Conservation (phyloP, 2,329 filamentous ascomycete genomes). For the Hypoxylon sp. region DNA sequence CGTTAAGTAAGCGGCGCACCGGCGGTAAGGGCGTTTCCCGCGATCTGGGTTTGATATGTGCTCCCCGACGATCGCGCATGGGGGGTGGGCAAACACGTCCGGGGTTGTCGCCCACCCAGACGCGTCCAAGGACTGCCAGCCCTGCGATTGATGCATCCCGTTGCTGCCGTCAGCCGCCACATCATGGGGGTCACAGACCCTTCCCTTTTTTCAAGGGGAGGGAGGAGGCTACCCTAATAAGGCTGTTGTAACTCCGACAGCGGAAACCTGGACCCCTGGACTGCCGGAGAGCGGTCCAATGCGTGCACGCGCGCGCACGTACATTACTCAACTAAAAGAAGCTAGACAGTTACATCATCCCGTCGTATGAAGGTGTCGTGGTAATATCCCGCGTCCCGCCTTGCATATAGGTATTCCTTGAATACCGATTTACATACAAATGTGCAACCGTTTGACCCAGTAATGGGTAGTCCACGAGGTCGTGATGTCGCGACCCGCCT, state of each 20-base stretch:
- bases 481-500: conserved; percentile 33
- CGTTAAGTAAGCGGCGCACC: conserved; percentile 27
- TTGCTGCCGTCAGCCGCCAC: conserved; percentile 44
- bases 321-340: conserved; percentile 25
- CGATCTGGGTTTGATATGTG: conserved; percentile 49
- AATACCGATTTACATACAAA: conserved; percentile 32
- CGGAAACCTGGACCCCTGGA: conserved; percentile 33
- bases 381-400: conserved; percentile 45
- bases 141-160: conserved; percentile 35
- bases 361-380: conserved; percentile 35
- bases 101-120: conserved; percentile 42
- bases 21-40: too few species aligned
- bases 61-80: conserved; percentile 49
- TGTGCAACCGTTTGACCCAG: conserved; percentile 31
- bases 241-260: conserved; percentile 41
- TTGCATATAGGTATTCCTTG: conserved; percentile 31
- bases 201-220: background rate
- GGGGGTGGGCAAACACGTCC: conserved; percentile 42
- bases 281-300: conserved; percentile 38
- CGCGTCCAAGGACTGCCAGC: conserved; percentile 40
- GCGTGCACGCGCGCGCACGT: conserved; percentile 35
- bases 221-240: conserved; percentile 29
- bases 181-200: conserved; percentile 36
- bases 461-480: conserved; percentile 44
- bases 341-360: conserved; percentile 42